Conservation (phyloP, 257 asterid species). For the Schizonepeta tenuifolia region DNA sequence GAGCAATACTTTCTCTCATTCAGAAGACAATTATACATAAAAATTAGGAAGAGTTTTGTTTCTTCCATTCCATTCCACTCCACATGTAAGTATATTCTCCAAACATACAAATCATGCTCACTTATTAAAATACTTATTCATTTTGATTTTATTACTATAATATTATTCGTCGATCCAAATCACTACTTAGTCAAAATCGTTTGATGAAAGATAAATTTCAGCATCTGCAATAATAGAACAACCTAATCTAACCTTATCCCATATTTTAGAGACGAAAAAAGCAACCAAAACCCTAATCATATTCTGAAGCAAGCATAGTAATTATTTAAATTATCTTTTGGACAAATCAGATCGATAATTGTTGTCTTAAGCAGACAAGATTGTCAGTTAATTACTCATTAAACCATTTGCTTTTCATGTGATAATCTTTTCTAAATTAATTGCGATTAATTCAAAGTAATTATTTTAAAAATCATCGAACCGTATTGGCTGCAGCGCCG, state of each 20-base stretch:
- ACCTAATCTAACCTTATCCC: background rate
- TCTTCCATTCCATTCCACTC: background rate
- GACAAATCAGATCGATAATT: constrained; percentile 38
- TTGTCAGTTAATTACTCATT: constrained; percentile 46
- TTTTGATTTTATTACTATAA: background rate
- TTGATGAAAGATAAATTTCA: constrained; percentile 2
- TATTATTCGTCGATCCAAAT: background rate
- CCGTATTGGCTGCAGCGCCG: constrained; percentile 45
- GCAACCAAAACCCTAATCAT: constrained; percentile 36
- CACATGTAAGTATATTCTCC: background rate
- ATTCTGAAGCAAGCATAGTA: constrained; percentile 33
- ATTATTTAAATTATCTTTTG: constrained; percentile 33
- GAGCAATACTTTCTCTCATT: no score
- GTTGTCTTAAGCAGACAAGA: constrained; percentile 48
- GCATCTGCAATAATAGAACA: background rate
- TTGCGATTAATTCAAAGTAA: constrained; percentile 34
- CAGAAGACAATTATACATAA: background rate
- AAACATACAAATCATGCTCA: background rate
- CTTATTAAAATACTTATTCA: background rate
- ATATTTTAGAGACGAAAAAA: background rate
- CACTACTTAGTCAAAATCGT: constrained; percentile 7
- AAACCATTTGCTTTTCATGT: constrained; percentile 43
- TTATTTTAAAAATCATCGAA: constrained; percentile 43
- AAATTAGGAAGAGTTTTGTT: background rate
- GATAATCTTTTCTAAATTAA: constrained; percentile 34